Percentiles rank a stretch among this genome's conserved stretches.
Evolutionary conservation across 768 basidiomycete genomes (phyloP).

Genomic region (Amanita polypyramis): DNA sequence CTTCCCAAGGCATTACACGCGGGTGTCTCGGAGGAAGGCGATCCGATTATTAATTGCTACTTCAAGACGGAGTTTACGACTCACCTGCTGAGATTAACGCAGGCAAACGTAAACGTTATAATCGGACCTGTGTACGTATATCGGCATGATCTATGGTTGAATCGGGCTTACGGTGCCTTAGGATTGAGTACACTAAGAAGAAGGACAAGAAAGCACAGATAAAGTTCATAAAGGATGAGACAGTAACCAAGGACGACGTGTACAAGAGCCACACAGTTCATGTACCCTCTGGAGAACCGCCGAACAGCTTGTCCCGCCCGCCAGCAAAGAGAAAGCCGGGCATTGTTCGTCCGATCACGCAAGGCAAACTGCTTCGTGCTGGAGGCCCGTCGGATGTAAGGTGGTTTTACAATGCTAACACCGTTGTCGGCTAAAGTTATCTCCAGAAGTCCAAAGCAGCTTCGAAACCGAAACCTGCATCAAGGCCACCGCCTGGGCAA

Average conservation of each 20-base stretch:
- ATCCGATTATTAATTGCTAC: slow-evolving; percentile 80
- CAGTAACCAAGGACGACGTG: slow-evolving; percentile 60
- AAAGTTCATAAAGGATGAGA: slow-evolving; percentile 85
- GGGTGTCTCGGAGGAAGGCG: slow-evolving; percentile 80
- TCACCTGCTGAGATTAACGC: slow-evolving; percentile 72
- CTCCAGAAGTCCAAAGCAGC: slow-evolving; percentile 40
- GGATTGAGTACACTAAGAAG: slow-evolving; percentile 89
- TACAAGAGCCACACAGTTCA: slow-evolving; percentile 93
- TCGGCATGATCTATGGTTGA: neutral
- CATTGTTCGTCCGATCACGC: slow-evolving; percentile 73
- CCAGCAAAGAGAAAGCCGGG: slow-evolving; percentile 83
- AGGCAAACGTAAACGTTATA: slow-evolving; percentile 59
- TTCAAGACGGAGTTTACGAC: slow-evolving; percentile 95
- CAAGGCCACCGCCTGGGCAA: slow-evolving; percentile 55
- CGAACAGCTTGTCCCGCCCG: slow-evolving; percentile 72
- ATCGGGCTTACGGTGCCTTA: slow-evolving; percentile 19
- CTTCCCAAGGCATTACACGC: slow-evolving; percentile 60
- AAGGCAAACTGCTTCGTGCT: slow-evolving; percentile 69
- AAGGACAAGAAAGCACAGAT: slow-evolving; percentile 89
- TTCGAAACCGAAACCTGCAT: slow-evolving; percentile 46
- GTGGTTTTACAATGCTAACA: neutral
- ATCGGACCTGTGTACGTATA: slow-evolving; percentile 67
- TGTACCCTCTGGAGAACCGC: slow-evolving; percentile 81
- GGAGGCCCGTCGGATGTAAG: slow-evolving; percentile 62
- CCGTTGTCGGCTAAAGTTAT: slow-evolving; percentile 5